phyloP scores from a whole-genome alignment of 2,329 filamentous ascomycete species.

The Calonectria pteridis region DNA sequence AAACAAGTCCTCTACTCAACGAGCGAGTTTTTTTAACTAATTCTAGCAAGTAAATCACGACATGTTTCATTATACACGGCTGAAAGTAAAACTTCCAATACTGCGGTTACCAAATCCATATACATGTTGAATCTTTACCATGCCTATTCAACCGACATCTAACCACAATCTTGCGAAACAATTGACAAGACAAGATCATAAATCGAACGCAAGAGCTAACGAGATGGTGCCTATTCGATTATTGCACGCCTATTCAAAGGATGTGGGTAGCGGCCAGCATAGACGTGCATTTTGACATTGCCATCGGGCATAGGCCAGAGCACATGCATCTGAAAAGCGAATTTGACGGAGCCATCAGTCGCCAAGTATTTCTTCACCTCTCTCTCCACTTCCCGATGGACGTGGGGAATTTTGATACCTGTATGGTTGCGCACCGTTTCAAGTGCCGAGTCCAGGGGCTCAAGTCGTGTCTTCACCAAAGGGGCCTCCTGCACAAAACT shows the following conservation, averaged over 20 bases:
- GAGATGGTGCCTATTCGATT: neutral
- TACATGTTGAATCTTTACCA: neutral
- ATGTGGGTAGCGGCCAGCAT: neutral
- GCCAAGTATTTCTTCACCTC: neutral
- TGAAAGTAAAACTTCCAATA: too few species aligned
- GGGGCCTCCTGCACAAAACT: neutral
- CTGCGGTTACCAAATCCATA: neutral
- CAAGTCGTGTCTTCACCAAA: neutral
- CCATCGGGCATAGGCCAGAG: neutral
- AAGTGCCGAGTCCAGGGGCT: neutral
- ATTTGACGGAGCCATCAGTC: neutral
- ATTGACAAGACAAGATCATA: too few species aligned
- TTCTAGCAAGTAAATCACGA: too few species aligned
- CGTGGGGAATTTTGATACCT: neutral
- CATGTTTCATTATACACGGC: too few species aligned
- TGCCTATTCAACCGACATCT: neutral
- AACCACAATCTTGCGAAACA: neutral
- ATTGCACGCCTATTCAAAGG: neutral
- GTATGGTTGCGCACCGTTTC: neutral
- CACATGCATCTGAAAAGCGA: neutral
- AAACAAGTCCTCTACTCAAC: too few species aligned
- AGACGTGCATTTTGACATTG: neutral
- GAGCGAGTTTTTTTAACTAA: too few species aligned
- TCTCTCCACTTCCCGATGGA: neutral
- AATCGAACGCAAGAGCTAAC: too few species aligned